Evolutionary conservation across 495 filamentous ascomycete species (phyloP), one percentile per base, ranked within the genome.

Genomic region (Chlorociboria aeruginascens): DNA sequence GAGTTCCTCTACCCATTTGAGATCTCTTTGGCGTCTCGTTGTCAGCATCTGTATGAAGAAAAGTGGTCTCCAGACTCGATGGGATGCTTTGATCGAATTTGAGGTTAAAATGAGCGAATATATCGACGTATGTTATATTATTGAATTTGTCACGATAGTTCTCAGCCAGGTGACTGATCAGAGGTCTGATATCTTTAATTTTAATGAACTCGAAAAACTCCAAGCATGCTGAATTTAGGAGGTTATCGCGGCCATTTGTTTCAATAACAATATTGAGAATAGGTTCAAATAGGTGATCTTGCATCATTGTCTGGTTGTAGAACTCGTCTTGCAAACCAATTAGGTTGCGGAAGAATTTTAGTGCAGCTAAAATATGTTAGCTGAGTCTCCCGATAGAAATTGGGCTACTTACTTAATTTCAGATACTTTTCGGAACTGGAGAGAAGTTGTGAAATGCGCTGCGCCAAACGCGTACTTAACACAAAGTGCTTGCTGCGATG

Each of bases 191-290:
- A 53, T 83, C 83, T 61, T 94, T 86, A 58, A 81, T 79, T 60
- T 81, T 87, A 54, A 98, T 87, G 54, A 83, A 87, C 54, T 89
- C 87, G 53, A 98, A 98, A 32, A 98, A 77, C 59, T 98, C 92
- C 11, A 97, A 72, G 64, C 87, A 95, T n/a, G 89, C 90, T 11
- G 89, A 95, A 58, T 92, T 92, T 31, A 98, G 76, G 3, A 97
- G 72, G 59, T 96, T 98, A 63, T 98, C 89, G n/a, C 86, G 81
- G 1, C 88, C 88, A 80, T 96, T 89, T 2, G 92, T 94, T 55
- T 86, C 79, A 51, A 83, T 76, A 9, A 98, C 78, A 29, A 97
- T 82, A 53, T 93, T 79, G 25, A 98, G 74, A 45, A 97, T 90
- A 1, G 89, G 82, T 12, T 81, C 88, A 53, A 97, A 86, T 1